Percentiles rank a stretch among this genome's conserved stretches.
Evolutionary conservation across 176 grass and related monocot species (phyloP).

Genomic region (Panicum miliaceum): DNA sequence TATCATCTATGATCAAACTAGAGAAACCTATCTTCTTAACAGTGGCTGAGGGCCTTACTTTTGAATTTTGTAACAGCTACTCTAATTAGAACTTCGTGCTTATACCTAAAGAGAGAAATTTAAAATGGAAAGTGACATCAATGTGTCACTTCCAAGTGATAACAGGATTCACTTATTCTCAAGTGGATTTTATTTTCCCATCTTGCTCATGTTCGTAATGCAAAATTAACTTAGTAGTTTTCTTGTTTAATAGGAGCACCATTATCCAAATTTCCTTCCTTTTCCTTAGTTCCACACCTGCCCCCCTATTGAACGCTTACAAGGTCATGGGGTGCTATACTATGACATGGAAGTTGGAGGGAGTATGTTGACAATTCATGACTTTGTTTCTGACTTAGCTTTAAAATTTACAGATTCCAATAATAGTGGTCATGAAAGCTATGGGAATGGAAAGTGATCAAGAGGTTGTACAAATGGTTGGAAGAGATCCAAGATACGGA

Average conservation of each 20-base stretch:
- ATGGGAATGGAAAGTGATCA: constrained; percentile 98
- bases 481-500: constrained; percentile 84
- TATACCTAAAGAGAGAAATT: background rate
- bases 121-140: background rate
- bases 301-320: background rate
- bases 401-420: constrained; percentile 76
- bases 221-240: background rate
- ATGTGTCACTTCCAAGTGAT: background rate
- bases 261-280: constrained; percentile 20
- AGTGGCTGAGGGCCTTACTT: background rate
- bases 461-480: constrained; percentile 94
- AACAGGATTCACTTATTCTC: background rate
- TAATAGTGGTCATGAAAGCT: constrained; percentile 96
- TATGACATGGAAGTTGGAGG: constrained; percentile 6
- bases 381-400: constrained; percentile 32
- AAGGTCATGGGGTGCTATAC: constrained; percentile 10
- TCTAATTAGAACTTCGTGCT: background rate
- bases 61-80: background rate
- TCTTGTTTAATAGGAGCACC: background rate
- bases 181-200: background rate
- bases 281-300: constrained; percentile 15
- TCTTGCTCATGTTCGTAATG: background rate
- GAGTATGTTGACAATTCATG: constrained; percentile 27
- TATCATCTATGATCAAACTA: background rate
- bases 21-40: background rate